Evolutionary conservation across 805 yeast species (phyloP).

Genomic region (Candida sakaeoensis): DNA sequence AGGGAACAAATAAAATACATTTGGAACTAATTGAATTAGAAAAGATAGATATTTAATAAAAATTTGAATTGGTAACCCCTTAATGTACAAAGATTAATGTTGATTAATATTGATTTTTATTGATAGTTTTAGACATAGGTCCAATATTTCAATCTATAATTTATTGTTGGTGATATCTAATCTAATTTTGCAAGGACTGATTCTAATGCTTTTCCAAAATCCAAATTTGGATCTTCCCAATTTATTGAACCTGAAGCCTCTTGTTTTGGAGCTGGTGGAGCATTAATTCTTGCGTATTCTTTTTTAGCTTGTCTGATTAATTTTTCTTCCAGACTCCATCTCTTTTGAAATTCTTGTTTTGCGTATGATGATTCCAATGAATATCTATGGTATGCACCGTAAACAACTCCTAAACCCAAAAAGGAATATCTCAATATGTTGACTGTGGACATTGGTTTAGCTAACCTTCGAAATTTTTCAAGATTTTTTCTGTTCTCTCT

Average conservation of each 20-base stretch:
- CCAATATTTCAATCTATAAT: too few relatives aligned
- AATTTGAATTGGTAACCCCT: too few relatives aligned
- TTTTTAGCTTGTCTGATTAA: slow-evolving; percentile 86
- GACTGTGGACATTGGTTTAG: slow-evolving; percentile 33
- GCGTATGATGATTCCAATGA: slow-evolving; percentile 58
- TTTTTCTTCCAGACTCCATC: slow-evolving; percentile 62
- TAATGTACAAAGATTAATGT: slow-evolving; percentile 1
- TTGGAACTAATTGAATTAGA: too few relatives aligned
- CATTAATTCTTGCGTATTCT: slow-evolving; percentile 68
- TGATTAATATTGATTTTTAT: too few relatives aligned
- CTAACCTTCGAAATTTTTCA: background rate
- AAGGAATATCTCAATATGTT: slow-evolving; percentile 92
- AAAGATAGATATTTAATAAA: too few relatives aligned
- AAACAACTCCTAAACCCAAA: slow-evolving; percentile 80
- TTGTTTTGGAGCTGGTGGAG: slow-evolving; percentile 33
- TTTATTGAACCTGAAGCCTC: slow-evolving; percentile 49
- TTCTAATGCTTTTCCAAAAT: slow-evolving; percentile 68
- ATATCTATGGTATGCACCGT: slow-evolving; percentile 85
- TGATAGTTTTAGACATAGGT: too few relatives aligned
- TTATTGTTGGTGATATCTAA: slow-evolving; percentile 13
- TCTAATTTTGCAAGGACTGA: slow-evolving; percentile 57
- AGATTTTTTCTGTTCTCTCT: slow-evolving; percentile 2
- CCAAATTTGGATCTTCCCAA: slow-evolving; percentile 88
- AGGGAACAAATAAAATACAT: too few relatives aligned
- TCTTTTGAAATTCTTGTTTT: slow-evolving; percentile 53